Evolutionary conservation across 768 basidiomycete species (phyloP).

Genomic region (Asterophora parasitica): DNA sequence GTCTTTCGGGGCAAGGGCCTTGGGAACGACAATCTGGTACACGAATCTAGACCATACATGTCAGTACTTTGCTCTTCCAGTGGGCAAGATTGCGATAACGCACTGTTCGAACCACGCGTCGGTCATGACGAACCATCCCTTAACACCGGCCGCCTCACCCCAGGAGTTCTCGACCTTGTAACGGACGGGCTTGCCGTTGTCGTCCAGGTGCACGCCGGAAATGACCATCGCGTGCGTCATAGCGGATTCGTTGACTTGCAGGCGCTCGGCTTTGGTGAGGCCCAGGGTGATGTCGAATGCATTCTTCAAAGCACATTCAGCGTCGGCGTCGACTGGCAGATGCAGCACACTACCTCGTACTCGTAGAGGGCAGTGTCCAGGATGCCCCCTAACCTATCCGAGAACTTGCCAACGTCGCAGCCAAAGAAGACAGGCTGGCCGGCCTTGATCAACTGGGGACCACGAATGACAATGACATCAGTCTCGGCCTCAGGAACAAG

Average conservation of each 20-base stretch:
- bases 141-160: slow-evolving; percentile 71
- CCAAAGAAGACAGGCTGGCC: slow-evolving; percentile 93
- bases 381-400: slow-evolving; percentile 64
- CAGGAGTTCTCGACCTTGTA: slow-evolving; percentile 98
- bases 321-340: neutral
- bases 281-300: slow-evolving; percentile 81
- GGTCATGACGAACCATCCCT: slow-evolving; percentile 91
- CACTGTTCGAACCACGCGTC: slow-evolving; percentile 90
- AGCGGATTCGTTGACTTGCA: slow-evolving; percentile 75
- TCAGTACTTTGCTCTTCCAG: neutral
- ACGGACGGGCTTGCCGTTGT: slow-evolving; percentile 67
- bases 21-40: slow-evolving; percentile 90
- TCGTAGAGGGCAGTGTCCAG: slow-evolving; percentile 85
- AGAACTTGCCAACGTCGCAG: slow-evolving; percentile 91
- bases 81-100: slow-evolving; percentile 25
- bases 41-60: slow-evolving; percentile 52
- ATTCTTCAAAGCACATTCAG: slow-evolving; percentile 35
- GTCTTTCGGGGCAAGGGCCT: slow-evolving; percentile 71
- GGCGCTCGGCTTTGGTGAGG: slow-evolving; percentile 80
- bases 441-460: slow-evolving; percentile 64
- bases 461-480: neutral
- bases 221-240: slow-evolving; percentile 99
- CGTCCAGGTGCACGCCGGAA: slow-evolving; percentile 84
- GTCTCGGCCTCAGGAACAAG: neutral
- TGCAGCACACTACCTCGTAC: slow-evolving; percentile 55